Evolutionary conservation across 2,329 filamentous ascomycete genomes (phyloP).

Genomic region (Cryphonectria nitschkei): DNA sequence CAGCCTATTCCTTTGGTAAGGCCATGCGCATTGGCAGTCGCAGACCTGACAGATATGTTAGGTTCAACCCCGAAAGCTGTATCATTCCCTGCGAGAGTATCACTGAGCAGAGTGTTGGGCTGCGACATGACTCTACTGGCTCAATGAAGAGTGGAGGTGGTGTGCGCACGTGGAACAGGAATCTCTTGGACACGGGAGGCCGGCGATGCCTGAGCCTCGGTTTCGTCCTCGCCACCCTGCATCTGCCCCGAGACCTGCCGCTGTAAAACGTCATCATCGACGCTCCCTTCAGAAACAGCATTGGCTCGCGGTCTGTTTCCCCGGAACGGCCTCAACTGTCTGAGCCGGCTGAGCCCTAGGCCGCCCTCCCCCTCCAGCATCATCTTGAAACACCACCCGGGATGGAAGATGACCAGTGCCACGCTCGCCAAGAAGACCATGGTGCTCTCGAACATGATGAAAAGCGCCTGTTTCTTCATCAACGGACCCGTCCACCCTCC

Average conservation of each 20-base stretch:
- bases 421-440: constrained; percentile 53
- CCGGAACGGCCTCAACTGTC: not conserved
- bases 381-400: constrained; percentile 37
- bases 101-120: not conserved
- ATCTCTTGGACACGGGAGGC: not conserved
- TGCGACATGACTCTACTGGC: not conserved
- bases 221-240: not conserved
- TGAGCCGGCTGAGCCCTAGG: not conserved
- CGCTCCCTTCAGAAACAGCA: not conserved
- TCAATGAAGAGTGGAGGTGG: not conserved
- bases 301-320: not conserved
- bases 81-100: not conserved
- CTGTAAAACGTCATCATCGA: not conserved
- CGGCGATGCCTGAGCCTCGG: not conserved
- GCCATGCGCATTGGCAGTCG: not conserved
- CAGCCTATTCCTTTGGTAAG: not conserved
- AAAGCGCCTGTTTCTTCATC: constrained; percentile 58
- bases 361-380: constrained; percentile 30
- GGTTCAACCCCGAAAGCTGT: not conserved
- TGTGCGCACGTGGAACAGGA: not conserved
- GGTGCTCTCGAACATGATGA: constrained; percentile 61
- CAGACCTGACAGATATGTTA: not conserved
- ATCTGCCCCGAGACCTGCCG: not conserved
- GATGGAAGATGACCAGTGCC: constrained; percentile 51
- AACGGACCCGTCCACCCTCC: constrained; percentile 65